Percentiles rank a stretch among this genome's conserved stretches.
These are phyloP conservation scores for Talaromyces wortmannii DNA, from an alignment of 495 filamentous ascomycete genomes.

Conservation along the genomic window DNA sequence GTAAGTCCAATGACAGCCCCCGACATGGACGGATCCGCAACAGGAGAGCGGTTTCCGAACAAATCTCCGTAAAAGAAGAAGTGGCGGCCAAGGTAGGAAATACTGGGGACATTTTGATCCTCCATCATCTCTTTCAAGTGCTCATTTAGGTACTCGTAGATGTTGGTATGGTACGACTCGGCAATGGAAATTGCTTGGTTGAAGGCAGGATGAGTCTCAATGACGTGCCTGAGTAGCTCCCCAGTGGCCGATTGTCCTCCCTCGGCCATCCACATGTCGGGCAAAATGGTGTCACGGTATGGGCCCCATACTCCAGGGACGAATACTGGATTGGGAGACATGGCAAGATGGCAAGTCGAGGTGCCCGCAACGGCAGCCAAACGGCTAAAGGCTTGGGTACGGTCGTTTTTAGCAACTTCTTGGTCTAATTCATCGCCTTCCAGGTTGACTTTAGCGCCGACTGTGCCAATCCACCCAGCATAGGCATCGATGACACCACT, in stretches of 20 bases:
- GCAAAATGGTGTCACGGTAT: slow-evolving; percentile 87
- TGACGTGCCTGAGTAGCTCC: slow-evolving; percentile 85
- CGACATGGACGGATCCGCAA: slow-evolving; percentile 87
- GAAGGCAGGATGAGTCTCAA: slow-evolving; percentile 89
- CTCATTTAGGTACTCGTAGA: slow-evolving; percentile 91
- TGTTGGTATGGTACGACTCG: slow-evolving; percentile 69
- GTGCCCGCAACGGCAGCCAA: slow-evolving; percentile 95
- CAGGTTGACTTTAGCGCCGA: slow-evolving; percentile 87
- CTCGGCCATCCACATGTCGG: slow-evolving; percentile 91
- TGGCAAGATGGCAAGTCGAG: slow-evolving; percentile 92
- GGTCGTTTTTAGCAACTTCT: slow-evolving; percentile 62
- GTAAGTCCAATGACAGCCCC: slow-evolving; percentile 81
- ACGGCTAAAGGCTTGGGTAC: slow-evolving; percentile 85
- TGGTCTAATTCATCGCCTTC: slow-evolving; percentile 51
- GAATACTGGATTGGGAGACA: slow-evolving; percentile 87
- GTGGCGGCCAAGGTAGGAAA: slow-evolving; percentile 82
- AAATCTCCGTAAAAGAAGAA: slow-evolving; percentile 98
- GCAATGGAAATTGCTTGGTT: slow-evolving; percentile 68
- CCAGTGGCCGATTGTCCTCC: slow-evolving; percentile 95
- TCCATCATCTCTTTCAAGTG: slow-evolving; percentile 72
- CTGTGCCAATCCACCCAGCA: slow-evolving; percentile 96
- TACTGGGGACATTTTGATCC: slow-evolving; percentile 58
- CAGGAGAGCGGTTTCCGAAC: slow-evolving; percentile 93
- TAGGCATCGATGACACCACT: slow-evolving; percentile 98
- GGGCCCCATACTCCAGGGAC: slow-evolving; percentile 95